Base-by-base conservation (phyloP, 352 stramenopile genomes). In the Pythium vanterpoolii region DNA sequence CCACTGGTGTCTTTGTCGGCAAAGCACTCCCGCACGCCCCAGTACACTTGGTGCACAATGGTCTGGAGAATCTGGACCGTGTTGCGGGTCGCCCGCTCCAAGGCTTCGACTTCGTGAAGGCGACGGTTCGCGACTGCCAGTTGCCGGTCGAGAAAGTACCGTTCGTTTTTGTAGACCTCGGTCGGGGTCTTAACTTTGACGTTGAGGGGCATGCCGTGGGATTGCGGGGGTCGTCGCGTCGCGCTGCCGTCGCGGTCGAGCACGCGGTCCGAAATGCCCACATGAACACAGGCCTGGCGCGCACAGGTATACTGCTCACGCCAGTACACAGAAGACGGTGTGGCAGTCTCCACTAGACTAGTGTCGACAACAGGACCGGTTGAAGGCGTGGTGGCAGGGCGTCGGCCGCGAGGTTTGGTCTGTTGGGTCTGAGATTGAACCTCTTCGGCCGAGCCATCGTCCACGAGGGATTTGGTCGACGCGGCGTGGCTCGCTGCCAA, bases 221-320 rank as follows among this genome's bases (percentile, higher is more conserved):
- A 13, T 51, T 58, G 51, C 14, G 44, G 60, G 18, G 46, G 39
- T 27, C 73, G 59, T 27, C 68, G 57, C 27, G 44, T 10, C 16
- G 49, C 50, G 23, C 51, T 30, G 13, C 51, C 38, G 21, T 90
- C 70, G 18, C 80, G 70, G 24, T 89, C 75, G 2, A 88, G 44
- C 21, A 90, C 64, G 9, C 81, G 77, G 60, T 89, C 79, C 23
- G 81, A 89, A 19, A 90, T 87, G 4, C 79, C 81, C 10, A 74
- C 72, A 28, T 90, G 79, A 24, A 90, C 77, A 58, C 79, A 89
- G 51, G 73, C 82, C 62, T 90, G 81, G 16, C 81, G 68, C 26
- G 74, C 76, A 16, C 61, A 70, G n/a, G 72, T 74, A 56, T 76
- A 87, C 58, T 81, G 55, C 14, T 87, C 72, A 26, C 30, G 46